Evolutionary conservation across 305 asterid genomes (phyloP).

Genomic region (Fraxinus baroniana): DNA sequence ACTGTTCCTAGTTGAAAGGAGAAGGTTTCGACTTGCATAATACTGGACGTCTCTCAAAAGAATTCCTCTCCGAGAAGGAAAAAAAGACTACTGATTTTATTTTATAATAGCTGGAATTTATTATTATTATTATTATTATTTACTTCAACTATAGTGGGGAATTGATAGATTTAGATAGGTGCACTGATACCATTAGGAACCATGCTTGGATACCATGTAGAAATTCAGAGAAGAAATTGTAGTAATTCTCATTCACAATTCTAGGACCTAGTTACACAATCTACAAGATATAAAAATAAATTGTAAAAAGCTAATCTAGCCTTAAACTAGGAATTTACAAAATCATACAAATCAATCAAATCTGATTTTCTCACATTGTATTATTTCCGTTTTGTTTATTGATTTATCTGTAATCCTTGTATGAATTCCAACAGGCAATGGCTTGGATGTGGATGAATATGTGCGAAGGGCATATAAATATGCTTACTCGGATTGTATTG

Average conservation of each 20-base stretch:
- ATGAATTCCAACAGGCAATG: conserved; percentile 64
- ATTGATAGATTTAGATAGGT: neutral
- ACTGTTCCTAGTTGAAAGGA: neutral
- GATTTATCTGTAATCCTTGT: conserved; percentile 20
- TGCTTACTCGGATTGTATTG: conserved; percentile 96
- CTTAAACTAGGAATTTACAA: neutral
- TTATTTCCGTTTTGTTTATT: conserved; percentile 2
- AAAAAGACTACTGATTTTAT: neutral
- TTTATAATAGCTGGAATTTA: neutral
- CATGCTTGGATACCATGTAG: neutral
- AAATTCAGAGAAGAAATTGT: neutral
- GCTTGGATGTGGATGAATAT: conserved; percentile 93
- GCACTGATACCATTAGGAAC: neutral
- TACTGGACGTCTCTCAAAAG: neutral
- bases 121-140: neutral
- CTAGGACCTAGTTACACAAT: neutral
- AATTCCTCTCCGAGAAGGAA: neutral
- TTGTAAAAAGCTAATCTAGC: neutral
- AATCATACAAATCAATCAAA: neutral
- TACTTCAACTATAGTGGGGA: neutral
- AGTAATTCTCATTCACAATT: neutral
- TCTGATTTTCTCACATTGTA: neutral
- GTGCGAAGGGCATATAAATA: conserved; percentile 96
- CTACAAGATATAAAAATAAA: neutral
- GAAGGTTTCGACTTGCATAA: neutral